Conservation (phyloP, 768 basidiomycete species). For the Mrakia frigida region DNA sequence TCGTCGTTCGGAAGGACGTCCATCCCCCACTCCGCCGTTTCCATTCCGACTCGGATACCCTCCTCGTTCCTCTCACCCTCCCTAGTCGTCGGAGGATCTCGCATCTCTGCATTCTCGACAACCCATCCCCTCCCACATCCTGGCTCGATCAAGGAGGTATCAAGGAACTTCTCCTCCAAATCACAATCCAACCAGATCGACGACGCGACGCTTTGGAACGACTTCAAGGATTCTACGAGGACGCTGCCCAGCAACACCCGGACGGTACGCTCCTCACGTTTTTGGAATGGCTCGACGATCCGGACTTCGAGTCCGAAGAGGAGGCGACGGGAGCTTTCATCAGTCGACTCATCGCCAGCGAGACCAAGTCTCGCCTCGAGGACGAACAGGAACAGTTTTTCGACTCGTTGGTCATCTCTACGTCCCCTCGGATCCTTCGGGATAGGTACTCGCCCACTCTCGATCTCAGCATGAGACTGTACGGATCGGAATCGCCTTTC, state of each 20-base stretch:
- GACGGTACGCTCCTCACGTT: background rate
- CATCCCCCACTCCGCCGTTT: background rate
- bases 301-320: background rate
- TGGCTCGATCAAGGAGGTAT: background rate
- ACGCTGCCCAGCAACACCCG: background rate
- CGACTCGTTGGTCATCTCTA: background rate
- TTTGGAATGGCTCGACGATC: background rate
- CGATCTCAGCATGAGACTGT: background rate
- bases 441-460: background rate
- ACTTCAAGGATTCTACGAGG: background rate
- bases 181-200: background rate
- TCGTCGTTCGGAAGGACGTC: background rate
- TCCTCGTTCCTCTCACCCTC: background rate
- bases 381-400: background rate
- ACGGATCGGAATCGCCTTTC: background rate
- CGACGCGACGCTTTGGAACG: background rate
- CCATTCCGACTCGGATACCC: background rate
- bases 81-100: background rate
- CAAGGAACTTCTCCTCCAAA: background rate
- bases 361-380: background rate
- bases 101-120: background rate
- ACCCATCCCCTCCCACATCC: background rate
- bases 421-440: conserved; percentile 1
- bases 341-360: background rate
- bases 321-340: background rate